Percentiles rank a stretch among this genome's conserved stretches.
phyloP scores from a whole-genome alignment of 2,329 filamentous ascomycete genomes.

The Botrytis squamosa region DNA sequence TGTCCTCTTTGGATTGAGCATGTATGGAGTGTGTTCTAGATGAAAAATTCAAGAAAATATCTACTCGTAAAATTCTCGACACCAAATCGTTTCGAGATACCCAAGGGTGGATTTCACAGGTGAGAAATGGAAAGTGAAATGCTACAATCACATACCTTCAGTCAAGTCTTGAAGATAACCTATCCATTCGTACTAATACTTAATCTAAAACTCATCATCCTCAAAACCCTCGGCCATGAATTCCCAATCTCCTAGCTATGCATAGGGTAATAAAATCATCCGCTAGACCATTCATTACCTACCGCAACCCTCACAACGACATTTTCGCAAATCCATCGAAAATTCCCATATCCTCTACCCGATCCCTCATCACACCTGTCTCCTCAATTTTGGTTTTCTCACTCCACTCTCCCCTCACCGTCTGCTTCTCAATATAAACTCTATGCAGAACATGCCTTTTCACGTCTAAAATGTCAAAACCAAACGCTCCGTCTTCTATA shows the following conservation, averaged over 20 bases:
- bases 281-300: no score
- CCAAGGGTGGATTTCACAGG: no score
- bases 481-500: slow-evolving; percentile 2
- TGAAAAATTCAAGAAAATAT: no score
- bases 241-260: background rate
- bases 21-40: background rate
- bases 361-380: background rate
- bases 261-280: background rate
- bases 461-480: slow-evolving; percentile 8
- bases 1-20: background rate
- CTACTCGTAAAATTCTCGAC: no score
- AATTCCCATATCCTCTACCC: background rate
- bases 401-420: background rate
- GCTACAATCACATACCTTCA: background rate
- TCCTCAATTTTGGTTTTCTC: background rate
- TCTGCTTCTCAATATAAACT: background rate
- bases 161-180: background rate
- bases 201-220: background rate
- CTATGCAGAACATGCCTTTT: slow-evolving; percentile 1
- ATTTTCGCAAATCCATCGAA: background rate
- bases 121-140: background rate
- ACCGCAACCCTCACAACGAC: background rate
- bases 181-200: background rate
- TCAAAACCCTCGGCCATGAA: background rate
- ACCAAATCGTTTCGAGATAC: no score